Conservation (phyloP, 2,329 filamentous ascomycete species). For the Neonectria faginata region DNA sequence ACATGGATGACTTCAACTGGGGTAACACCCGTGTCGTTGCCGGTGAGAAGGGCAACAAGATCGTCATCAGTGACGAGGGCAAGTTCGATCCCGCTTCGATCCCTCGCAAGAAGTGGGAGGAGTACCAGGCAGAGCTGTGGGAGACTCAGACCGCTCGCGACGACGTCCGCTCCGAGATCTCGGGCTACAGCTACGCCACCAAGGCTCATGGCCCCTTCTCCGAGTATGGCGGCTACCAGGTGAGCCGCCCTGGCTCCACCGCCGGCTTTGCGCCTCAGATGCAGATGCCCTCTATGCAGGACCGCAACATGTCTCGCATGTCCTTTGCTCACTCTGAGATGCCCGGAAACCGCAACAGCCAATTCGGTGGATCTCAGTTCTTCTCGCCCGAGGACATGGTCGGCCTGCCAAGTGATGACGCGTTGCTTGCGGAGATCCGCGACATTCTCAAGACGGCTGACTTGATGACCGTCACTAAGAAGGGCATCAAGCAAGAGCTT, state of each 20-base stretch:
- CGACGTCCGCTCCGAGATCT: slow-evolving; percentile 86
- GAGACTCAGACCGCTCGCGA: slow-evolving; percentile 88
- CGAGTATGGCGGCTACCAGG: slow-evolving; percentile 77
- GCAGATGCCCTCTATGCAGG: slow-evolving; percentile 54
- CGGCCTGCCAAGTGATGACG: slow-evolving; percentile 87
- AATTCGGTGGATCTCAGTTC: slow-evolving; percentile 70
- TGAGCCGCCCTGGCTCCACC: slow-evolving; percentile 68
- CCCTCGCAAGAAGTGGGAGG: slow-evolving; percentile 98
- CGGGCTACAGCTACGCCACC: slow-evolving; percentile 94
- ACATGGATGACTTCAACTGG: slow-evolving; percentile 99
- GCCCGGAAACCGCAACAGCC: slow-evolving; percentile 68
- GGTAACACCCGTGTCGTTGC: slow-evolving; percentile 98
- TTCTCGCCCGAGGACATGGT: slow-evolving; percentile 75
- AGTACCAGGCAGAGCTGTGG: slow-evolving; percentile 98
- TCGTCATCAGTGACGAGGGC: slow-evolving; percentile 95
- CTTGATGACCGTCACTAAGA: slow-evolving; percentile 98
- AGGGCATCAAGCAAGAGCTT: slow-evolving; percentile 93
- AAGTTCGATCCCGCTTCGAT: slow-evolving; percentile 95
- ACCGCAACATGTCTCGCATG: slow-evolving; percentile 72
- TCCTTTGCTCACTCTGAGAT: slow-evolving; percentile 83
- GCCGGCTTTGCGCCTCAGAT: slow-evolving; percentile 58
- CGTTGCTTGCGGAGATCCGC: slow-evolving; percentile 90
- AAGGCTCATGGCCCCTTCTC: slow-evolving; percentile 75
- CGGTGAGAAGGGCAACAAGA: slow-evolving; percentile 90
- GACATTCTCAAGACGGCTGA: slow-evolving; percentile 93